phyloP scores from a whole-genome alignment of 148 eudicot species.

The Rhododendron vialii region DNA sequence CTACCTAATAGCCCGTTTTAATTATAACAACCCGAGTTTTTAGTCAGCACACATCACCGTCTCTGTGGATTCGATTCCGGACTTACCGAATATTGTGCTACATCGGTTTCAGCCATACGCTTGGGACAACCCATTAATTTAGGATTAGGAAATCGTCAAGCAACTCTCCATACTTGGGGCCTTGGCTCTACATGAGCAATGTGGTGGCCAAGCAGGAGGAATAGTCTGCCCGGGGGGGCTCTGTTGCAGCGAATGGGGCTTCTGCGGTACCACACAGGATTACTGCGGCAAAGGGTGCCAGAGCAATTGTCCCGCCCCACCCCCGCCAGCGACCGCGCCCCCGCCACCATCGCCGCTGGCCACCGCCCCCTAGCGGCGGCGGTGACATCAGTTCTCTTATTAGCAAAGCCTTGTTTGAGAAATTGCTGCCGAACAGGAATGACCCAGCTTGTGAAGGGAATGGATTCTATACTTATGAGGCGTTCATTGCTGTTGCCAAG shows the following conservation, averaged over 20 bases:
- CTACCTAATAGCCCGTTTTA: too few species aligned
- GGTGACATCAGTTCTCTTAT: background rate
- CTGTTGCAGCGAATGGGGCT: conserved; percentile 12
- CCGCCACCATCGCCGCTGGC: background rate
- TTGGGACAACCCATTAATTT: too few species aligned
- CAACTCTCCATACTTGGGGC: too few species aligned
- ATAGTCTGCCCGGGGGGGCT: background rate
- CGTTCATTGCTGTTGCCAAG: conserved; percentile 40
- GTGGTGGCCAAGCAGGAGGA: conserved; percentile 13
- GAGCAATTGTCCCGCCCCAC: background rate
- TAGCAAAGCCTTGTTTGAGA: background rate
- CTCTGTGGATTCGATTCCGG: too few species aligned
- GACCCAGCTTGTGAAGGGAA: conserved; percentile 6
- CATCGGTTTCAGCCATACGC: too few species aligned
- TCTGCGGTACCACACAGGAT: background rate
- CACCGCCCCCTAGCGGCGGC: background rate
- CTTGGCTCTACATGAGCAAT: background rate
- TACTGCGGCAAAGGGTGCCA: background rate
- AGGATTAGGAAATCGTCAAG: too few species aligned
- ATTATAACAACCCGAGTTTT: too few species aligned
- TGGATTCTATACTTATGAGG: conserved; percentile 52
- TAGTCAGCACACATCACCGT: too few species aligned
- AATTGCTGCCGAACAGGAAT: conserved; percentile 17
- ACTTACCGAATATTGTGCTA: too few species aligned
- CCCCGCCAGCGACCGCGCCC: background rate